Evolutionary conservation across 192 early-diverging fungal genomes (phyloP).

Genomic region (Piromyces finnis): DNA sequence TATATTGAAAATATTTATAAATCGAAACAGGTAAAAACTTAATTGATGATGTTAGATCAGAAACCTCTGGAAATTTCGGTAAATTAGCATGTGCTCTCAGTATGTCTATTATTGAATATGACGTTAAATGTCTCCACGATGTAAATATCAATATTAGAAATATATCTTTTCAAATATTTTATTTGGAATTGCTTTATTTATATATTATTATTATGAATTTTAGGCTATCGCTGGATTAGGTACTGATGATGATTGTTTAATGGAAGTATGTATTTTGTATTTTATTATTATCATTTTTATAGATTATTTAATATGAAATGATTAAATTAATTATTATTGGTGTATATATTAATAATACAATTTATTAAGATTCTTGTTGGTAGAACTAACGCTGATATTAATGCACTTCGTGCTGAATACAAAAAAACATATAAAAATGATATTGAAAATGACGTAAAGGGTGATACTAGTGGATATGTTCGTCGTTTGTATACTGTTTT

Average conservation of each 20-base stretch:
- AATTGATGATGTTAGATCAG: neutral
- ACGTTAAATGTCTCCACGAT: neutral
- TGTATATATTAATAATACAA: no score
- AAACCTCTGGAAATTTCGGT: neutral
- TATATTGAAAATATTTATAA: no score
- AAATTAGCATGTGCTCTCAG: neutral
- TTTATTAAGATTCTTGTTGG: slow-evolving; percentile 14
- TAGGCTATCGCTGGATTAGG: slow-evolving; percentile 7
- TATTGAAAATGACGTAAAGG: slow-evolving; percentile 6
- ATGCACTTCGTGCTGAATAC: slow-evolving; percentile 14
- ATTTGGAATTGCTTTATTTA: no score
- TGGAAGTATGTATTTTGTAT: slow-evolving; percentile 1
- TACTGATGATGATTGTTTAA: slow-evolving; percentile 21
- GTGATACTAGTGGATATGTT: slow-evolving; percentile 12
- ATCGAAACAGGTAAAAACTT: neutral
- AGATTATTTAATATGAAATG: no score
- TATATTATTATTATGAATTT: no score
- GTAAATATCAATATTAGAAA: neutral
- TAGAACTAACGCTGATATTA: slow-evolving; percentile 20
- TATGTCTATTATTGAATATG: neutral
- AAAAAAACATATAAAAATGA: slow-evolving; percentile 4
- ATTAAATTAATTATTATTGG: no score
- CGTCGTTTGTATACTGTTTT: slow-evolving; percentile 9
- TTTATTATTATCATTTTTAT: no score
- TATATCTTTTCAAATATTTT: no score